Evolutionary conservation across 441 rosid genomes (phyloP).

Genomic region (Arabidopsis hybrid): DNA sequence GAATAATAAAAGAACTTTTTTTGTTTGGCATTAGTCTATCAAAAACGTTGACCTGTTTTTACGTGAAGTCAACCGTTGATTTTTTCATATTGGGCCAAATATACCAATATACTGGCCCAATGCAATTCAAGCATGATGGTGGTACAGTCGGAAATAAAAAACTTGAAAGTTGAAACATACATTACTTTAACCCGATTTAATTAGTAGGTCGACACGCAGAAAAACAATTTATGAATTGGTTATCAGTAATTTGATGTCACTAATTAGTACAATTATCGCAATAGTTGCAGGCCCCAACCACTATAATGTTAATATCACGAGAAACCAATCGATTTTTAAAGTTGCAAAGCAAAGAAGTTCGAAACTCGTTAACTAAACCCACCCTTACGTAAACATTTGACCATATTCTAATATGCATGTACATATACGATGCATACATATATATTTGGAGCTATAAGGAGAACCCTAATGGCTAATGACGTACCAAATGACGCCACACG

Average conservation of each 20-base stretch:
- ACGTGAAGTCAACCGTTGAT: too few relatives aligned
- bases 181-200: not conserved
- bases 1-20: too few relatives aligned
- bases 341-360: not conserved
- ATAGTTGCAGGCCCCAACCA: not conserved
- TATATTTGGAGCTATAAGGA: not conserved
- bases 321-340: not conserved
- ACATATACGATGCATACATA: not conserved
- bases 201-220: not conserved
- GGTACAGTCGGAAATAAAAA: not conserved
- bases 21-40: too few relatives aligned
- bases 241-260: not conserved
- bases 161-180: not conserved
- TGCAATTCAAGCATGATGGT: not conserved
- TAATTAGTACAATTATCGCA: not conserved
- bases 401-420: constrained; percentile 9
- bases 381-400: constrained; percentile 20
- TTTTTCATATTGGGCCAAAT: too few relatives aligned
- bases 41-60: too few relatives aligned
- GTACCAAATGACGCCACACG: constrained; percentile 36
- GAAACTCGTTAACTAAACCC: not conserved
- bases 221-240: not conserved
- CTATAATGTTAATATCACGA: not conserved
- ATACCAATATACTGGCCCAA: too few relatives aligned
- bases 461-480: constrained; percentile 29